A percentile compares a stretch with the other conserved stretches of the same genome.
phyloP scores from a whole-genome alignment of 495 filamentous ascomycete genomes.

The Stereocaulon alpinum region DNA sequence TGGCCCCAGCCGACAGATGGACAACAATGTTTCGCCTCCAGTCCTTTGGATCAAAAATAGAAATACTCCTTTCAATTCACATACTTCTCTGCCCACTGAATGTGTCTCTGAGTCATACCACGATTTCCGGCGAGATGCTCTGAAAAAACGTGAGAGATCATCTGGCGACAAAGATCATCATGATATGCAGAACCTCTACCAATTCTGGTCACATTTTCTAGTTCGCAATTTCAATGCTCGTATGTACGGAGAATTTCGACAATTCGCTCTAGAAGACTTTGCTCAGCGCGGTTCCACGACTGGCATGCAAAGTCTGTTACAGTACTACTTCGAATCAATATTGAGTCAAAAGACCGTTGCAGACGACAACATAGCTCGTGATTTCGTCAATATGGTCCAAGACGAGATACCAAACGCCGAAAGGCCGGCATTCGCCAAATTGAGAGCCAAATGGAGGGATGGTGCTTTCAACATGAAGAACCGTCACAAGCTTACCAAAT shows the following conservation, averaged over 20 bases:
- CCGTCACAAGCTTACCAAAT: conserved; percentile 36
- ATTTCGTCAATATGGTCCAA: conserved; percentile 44
- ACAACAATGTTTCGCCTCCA: conserved; percentile 19
- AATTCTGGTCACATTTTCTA: conserved; percentile 73
- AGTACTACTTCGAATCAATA: conserved; percentile 49
- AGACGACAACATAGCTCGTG: conserved; percentile 36
- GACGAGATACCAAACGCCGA: conserved; percentile 28
- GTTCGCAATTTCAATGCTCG: conserved; percentile 61
- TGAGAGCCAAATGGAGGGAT: conserved; percentile 43
- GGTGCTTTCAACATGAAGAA: conserved; percentile 45
- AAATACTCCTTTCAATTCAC: conserved; percentile 24
- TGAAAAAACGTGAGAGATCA: conserved; percentile 44
- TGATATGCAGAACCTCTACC: conserved; percentile 59
- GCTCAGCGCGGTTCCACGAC: conserved; percentile 34
- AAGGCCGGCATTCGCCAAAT: conserved; percentile 37
- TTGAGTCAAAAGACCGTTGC: conserved; percentile 38
- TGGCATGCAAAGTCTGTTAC: conserved; percentile 46
- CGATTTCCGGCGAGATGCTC: conserved; percentile 44
- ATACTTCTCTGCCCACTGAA: conserved; percentile 33
- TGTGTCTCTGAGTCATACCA: conserved; percentile 44
- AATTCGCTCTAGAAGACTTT: conserved; percentile 58
- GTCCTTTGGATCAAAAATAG: conserved; percentile 41
- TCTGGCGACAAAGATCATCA: conserved; percentile 38
- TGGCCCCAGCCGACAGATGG: conserved; percentile 9
- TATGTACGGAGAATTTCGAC: conserved; percentile 74